Percentiles rank a stretch among this genome's conserved stretches.
Conservation (phyloP, 495 filamentous ascomycete genomes). For the Penicillium lagena region DNA sequence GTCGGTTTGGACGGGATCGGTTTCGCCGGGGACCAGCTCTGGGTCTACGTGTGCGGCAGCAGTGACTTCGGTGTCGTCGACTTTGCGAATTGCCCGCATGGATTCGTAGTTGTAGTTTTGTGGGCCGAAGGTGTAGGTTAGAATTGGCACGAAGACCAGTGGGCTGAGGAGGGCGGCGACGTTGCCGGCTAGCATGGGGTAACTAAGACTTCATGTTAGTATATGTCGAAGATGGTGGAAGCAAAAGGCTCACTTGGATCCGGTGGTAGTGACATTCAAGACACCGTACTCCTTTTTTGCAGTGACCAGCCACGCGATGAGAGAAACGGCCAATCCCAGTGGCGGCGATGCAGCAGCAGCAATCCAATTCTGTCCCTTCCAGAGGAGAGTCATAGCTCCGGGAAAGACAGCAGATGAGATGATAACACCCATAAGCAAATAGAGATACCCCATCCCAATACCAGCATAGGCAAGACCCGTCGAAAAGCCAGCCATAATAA, state of each 20-base stretch:
- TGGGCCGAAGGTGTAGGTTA: conserved; percentile 66
- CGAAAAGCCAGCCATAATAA: conserved; percentile 80
- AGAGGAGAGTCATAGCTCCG: conserved; percentile 72
- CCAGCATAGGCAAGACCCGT: conserved; percentile 70
- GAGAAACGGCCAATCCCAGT: conserved; percentile 66
- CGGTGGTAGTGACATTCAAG: conserved; percentile 69
- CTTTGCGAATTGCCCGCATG: conserved; percentile 78
- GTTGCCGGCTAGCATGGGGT: conserved; percentile 88
- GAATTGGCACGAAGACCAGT: conserved; percentile 66
- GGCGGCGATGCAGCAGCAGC: conserved; percentile 69
- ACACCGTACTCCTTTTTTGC: conserved; percentile 69
- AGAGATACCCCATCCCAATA: conserved; percentile 69
- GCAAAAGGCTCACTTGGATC: conserved; percentile 51
- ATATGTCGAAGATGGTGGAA: background rate
- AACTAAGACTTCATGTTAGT: conserved; percentile 24
- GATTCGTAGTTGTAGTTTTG: conserved; percentile 88
- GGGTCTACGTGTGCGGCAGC: conserved; percentile 63
- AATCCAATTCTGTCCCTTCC: conserved; percentile 78
- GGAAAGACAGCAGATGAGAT: conserved; percentile 83
- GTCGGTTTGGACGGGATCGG: conserved; percentile 14
- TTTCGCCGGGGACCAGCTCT: conserved; percentile 58
- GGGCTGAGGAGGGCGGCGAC: conserved; percentile 75
- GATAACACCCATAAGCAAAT: conserved; percentile 88
- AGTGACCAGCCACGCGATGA: conserved; percentile 89
- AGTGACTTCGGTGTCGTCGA: conserved; percentile 75